Evolutionary conservation across 2,329 filamentous ascomycete genomes (phyloP), one percentile per base, ranked within the genome.

Genomic region (Pseudogymnoascus sp.): DNA sequence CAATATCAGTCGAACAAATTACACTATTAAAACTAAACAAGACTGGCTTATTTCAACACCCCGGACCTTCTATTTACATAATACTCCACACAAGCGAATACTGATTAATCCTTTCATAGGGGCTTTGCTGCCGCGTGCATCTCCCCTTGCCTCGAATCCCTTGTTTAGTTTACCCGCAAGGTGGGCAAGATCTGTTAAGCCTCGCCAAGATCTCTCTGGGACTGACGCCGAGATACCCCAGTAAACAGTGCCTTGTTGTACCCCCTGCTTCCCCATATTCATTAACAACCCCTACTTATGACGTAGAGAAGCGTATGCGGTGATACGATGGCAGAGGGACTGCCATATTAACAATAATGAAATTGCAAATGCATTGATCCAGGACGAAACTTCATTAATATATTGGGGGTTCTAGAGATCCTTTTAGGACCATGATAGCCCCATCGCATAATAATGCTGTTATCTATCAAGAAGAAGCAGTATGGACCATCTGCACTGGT

Each of bases 101-200:
- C 25, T 17, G 13, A 27, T 5, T 31, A 31, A 31, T 31, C 27
- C 12, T 9, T 31, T 13, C 12, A 15, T 27, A 31, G 31, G 27
- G 12, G 12, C 10, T n/a, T 7, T 48, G 25, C 13, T 29, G n/a
- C 42, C 12, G 12, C 13, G 4, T n/a, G n/a, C n/a, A 17, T 55
- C 21, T 8, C 9, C 44, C 9, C n/a, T 51, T 51, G 25, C 2
- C 4, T 3, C 44, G 7, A 29, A 31, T 15, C 8, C n/a, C 27
- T 17, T 33, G 27, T 6, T 33, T 12, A 3, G n/a, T 55, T 55
- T 55, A 51, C 27, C 27, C 27, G 2, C 27, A 55, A n/a, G 27
- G n/a, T 31, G 44, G 44, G 27, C 27, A 51, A 51, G 44, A 33
- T 51, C 44, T 51, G 44, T 15, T 51, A 51, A 55, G 44, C 44